Evolutionary conservation across 495 filamentous ascomycete species (phyloP), one percentile per base, ranked within the genome.

Genomic region (Penicillium riverlandense): DNA sequence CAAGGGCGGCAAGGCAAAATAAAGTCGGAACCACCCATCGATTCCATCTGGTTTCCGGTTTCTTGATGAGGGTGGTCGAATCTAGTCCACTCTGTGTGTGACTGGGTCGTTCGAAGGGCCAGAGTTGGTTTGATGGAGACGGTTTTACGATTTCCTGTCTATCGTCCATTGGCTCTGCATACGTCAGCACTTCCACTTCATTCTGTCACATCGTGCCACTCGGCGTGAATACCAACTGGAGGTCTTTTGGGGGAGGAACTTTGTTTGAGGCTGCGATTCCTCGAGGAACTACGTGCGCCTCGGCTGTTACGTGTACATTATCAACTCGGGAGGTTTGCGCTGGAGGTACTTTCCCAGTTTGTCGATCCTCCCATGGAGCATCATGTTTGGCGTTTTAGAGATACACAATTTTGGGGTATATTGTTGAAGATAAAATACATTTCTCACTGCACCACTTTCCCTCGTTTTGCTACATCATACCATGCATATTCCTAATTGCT

Each of bases 1-100:
- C 53, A 82, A 85, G 53, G 70, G 73, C 44, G 73, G 73, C 47
- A 64, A 69, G 54, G 56, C 57, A 32, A 66, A 62, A 58, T 72
- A 57, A 57, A 29, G 3, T 6, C 22, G 6, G 22, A 2, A 6
- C 4, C 22, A 22, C 22, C 2, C 22, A 22, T 22, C 22, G 22
- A 22, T 22, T 22, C 22, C 2, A 22, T 6, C 6, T 22, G 38
- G 10, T 48, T 8, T 30, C 13, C 29, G 33, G 31, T 51, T 35
- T 38, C 27, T 12, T 11, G 6, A 22, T 22, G 2, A 22, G 22
- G 22, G 22, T 6, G 4, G 22, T 22, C 22, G 2, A 22, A 2
- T 22, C 22, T 22, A 22, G 22, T 6, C 22, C 2, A 22, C 22
- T 6, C 6, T 22, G 22, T 22, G 22, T 22, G 22, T 3, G 22